Conservation (phyloP, 805 yeast genomes). For the Candida stauntonica region DNA sequence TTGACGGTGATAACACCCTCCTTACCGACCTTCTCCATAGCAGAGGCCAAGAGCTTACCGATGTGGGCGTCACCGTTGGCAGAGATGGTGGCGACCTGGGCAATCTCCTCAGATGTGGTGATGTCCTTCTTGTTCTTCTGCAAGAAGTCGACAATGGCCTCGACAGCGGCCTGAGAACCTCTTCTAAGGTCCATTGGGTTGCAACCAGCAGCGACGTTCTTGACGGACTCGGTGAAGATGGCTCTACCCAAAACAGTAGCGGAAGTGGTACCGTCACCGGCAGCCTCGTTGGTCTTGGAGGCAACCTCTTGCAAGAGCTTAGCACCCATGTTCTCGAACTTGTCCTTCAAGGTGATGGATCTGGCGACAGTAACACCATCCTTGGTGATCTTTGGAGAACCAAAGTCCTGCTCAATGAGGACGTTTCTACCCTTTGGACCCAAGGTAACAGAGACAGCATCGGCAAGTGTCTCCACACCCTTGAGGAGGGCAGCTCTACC, state of each 20-base stretch:
- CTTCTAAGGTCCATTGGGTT: constrained; percentile 99
- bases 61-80: constrained; percentile 97
- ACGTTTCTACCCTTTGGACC: constrained; percentile 99
- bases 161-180: constrained; percentile 98
- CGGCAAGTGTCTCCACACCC: constrained; percentile 85
- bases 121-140: constrained; percentile 90
- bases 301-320: constrained; percentile 96
- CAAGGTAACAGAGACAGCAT: constrained; percentile 93
- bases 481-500: constrained; percentile 56
- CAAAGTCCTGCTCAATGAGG: constrained; percentile 92
- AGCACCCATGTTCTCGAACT: constrained; percentile 97
- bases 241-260: constrained; percentile 97
- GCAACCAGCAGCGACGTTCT: constrained; percentile 98
- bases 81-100: constrained; percentile 97
- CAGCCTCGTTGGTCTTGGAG: constrained; percentile 94
- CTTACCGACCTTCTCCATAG: constrained; percentile 99
- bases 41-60: constrained; percentile 88
- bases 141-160: constrained; percentile 85
- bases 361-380: constrained; percentile 99
- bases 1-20: constrained; percentile 98
- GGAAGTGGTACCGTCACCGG: constrained; percentile 99
- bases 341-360: constrained; percentile 80
- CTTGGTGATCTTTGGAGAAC: constrained; percentile 97
- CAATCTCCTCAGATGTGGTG: constrained; percentile 93
- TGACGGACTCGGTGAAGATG: constrained; percentile 93